Percentiles rank a stretch among this genome's conserved stretches.
phyloP scores from a whole-genome alignment of 768 basidiomycete species.

The Rubroboletus satanas region DNA sequence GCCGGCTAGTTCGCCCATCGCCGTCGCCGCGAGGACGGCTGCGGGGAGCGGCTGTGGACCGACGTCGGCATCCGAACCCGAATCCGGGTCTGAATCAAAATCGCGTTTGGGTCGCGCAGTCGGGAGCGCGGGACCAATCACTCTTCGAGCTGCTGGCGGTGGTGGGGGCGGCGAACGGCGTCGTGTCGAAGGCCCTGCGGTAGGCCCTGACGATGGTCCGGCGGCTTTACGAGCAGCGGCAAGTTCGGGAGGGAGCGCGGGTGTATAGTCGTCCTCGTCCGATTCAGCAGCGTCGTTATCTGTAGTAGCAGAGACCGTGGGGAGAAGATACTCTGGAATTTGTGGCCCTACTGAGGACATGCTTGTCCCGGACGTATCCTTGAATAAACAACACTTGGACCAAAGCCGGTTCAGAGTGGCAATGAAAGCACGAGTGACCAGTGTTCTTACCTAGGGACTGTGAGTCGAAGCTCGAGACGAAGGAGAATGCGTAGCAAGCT shows the following conservation, averaged over 20 bases:
- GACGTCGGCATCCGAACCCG: constrained; percentile 73
- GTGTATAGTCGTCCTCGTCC: constrained; percentile 66
- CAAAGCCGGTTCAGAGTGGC: not conserved
- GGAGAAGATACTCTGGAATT: constrained; percentile 48
- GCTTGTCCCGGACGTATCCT: not conserved
- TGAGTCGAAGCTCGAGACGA: not conserved
- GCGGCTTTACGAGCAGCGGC: constrained; percentile 39
- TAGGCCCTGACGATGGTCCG: constrained; percentile 22
- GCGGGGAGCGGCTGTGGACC: constrained; percentile 77
- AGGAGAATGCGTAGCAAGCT: not conserved
- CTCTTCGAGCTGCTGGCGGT: constrained; percentile 28
- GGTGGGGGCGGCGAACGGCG: constrained; percentile 13
- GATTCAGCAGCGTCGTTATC: constrained; percentile 29
- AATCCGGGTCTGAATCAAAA: constrained; percentile 42
- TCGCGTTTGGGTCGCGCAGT: constrained; percentile 30
- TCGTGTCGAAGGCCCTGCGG: constrained; percentile 23
- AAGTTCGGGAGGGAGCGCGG: constrained; percentile 72
- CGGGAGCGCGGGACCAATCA: constrained; percentile 55
- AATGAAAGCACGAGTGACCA: not conserved
- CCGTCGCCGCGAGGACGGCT: constrained; percentile 25
- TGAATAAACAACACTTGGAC: not conserved
- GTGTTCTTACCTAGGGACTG: not conserved
- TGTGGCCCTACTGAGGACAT: constrained; percentile 58
- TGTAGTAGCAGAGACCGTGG: constrained; percentile 9
- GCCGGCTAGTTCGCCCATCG: constrained; percentile 49